These are phyloP conservation scores for Penicillium waksmanii DNA, from an alignment of 495 filamentous ascomycete species.

Conservation along the genomic window DNA sequence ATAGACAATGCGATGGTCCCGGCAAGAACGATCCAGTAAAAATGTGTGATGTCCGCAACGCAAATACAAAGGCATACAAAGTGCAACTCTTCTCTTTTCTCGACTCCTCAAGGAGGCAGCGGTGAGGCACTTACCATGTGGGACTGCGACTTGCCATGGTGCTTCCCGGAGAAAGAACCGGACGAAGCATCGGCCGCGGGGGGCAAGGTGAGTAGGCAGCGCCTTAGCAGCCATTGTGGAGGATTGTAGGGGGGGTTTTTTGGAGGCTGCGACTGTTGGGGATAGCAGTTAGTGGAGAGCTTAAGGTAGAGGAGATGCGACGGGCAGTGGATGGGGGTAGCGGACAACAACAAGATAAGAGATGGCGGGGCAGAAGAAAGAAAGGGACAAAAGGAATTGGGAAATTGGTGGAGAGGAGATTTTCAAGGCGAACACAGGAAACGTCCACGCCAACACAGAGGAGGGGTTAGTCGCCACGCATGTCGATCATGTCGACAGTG, in stretches of 20 bases:
- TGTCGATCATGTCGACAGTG: slow-evolving; percentile 2
- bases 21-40: too few species aligned
- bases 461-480: slow-evolving; percentile 3
- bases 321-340: neutral
- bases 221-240: slow-evolving; percentile 71
- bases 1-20: too few species aligned
- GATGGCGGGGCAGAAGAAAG: slow-evolving; percentile 9
- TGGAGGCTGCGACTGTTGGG: slow-evolving; percentile 12
- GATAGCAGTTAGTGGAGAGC: neutral
- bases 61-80: too few species aligned
- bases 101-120: too few species aligned
- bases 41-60: too few species aligned
- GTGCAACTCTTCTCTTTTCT: too few species aligned
- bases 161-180: slow-evolving; percentile 64
- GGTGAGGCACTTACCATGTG: slow-evolving; percentile 78
- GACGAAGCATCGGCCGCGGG: slow-evolving; percentile 51
- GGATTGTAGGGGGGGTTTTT: slow-evolving; percentile 6
- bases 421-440: neutral
- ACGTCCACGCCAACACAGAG: neutral
- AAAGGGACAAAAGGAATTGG: neutral
- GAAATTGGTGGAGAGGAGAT: slow-evolving; percentile 4
- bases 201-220: slow-evolving; percentile 76
- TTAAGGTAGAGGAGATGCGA: neutral
- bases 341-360: slow-evolving; percentile 10
- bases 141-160: slow-evolving; percentile 93